A percentile compares a stretch with the other conserved stretches of the same genome.
phyloP scores from a whole-genome alignment of 1,284 basidiomycete species.

The Tylopilus orsonianus region DNA sequence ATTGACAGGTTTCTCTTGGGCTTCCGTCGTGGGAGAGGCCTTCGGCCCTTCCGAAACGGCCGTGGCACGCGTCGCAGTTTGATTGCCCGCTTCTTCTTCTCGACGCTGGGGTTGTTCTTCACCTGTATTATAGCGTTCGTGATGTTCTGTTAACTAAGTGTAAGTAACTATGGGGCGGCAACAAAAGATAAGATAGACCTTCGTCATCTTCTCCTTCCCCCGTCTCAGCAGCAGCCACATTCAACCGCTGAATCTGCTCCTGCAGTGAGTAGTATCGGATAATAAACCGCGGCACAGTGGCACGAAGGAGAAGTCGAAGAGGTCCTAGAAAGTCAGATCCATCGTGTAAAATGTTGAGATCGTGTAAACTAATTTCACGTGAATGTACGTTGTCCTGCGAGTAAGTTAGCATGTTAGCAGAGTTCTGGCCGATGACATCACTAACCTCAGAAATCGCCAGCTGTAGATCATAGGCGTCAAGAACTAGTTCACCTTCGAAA shows the following conservation, averaged over 20 bases:
- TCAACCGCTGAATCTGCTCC: slow-evolving; percentile 52
- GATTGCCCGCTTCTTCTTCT: slow-evolving; percentile 2
- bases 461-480: slow-evolving; percentile 68
- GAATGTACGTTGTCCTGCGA: slow-evolving; percentile 72
- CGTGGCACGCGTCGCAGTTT: not conserved
- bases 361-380: slow-evolving; percentile 69
- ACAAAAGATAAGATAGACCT: slow-evolving; percentile 14
- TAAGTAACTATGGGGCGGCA: slow-evolving; percentile 1
- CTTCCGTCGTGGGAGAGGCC: slow-evolving; percentile 9
- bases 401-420: slow-evolving; percentile 6
- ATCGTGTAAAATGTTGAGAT: slow-evolving; percentile 70
- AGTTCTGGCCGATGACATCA: not conserved
- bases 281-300: slow-evolving; percentile 60
- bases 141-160: slow-evolving; percentile 12
- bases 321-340: slow-evolving; percentile 62
- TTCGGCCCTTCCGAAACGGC: slow-evolving; percentile 4
- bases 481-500: slow-evolving; percentile 57
- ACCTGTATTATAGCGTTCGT: slow-evolving; percentile 6
- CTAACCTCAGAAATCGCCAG: slow-evolving; percentile 64
- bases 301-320: slow-evolving; percentile 57
- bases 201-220: slow-evolving; percentile 19
- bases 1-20: slow-evolving; percentile 18
- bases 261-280: slow-evolving; percentile 63
- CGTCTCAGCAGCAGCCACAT: slow-evolving; percentile 31
- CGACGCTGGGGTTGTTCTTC: slow-evolving; percentile 12